These are phyloP conservation scores for Ceratocystis variospora DNA, from an alignment of 2,329 filamentous ascomycete genomes.

Conservation along the genomic window DNA sequence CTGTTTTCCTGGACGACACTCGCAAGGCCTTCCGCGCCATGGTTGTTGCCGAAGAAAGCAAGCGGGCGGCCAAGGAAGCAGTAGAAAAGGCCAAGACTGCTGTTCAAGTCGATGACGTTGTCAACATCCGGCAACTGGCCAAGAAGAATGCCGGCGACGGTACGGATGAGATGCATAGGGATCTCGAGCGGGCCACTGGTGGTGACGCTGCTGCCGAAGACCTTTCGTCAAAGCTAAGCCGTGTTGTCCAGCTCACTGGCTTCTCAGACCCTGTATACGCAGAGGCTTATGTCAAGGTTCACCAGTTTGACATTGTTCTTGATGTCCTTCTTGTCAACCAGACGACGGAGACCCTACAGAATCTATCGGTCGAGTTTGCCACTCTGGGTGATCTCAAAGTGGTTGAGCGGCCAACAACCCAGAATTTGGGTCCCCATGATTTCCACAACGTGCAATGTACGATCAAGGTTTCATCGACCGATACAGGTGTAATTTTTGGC, in stretches of 20 bases:
- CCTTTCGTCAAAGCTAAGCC: slow-evolving; percentile 81
- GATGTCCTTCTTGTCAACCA: slow-evolving; percentile 96
- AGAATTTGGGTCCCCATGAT: slow-evolving; percentile 88
- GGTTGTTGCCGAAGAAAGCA: slow-evolving; percentile 96
- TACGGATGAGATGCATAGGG: slow-evolving; percentile 71
- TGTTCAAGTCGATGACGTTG: slow-evolving; percentile 88
- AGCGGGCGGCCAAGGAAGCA: slow-evolving; percentile 87
- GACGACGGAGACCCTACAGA: slow-evolving; percentile 90
- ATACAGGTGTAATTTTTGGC: slow-evolving; percentile 96
- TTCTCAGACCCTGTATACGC: slow-evolving; percentile 98
- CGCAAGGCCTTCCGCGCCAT: slow-evolving; percentile 91
- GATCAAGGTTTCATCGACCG: slow-evolving; percentile 95
- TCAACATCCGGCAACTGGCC: slow-evolving; percentile 80
- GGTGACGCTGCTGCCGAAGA: slow-evolving; percentile 75
- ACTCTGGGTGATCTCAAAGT: slow-evolving; percentile 96
- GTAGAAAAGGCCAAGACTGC: slow-evolving; percentile 86
- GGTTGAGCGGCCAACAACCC: slow-evolving; percentile 87
- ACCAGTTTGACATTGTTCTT: slow-evolving; percentile 96
- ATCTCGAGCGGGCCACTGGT: slow-evolving; percentile 86
- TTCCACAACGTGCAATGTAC: slow-evolving; percentile 98
- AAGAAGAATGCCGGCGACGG: slow-evolving; percentile 80
- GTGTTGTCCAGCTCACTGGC: slow-evolving; percentile 91
- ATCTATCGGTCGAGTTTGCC: slow-evolving; percentile 95
- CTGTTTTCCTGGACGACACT: slow-evolving; percentile 87
- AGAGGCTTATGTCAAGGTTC: slow-evolving; percentile 97